These are phyloP conservation scores for Corymbia citriodora DNA, from an alignment of 441 rosid species.

Conservation along the genomic window DNA sequence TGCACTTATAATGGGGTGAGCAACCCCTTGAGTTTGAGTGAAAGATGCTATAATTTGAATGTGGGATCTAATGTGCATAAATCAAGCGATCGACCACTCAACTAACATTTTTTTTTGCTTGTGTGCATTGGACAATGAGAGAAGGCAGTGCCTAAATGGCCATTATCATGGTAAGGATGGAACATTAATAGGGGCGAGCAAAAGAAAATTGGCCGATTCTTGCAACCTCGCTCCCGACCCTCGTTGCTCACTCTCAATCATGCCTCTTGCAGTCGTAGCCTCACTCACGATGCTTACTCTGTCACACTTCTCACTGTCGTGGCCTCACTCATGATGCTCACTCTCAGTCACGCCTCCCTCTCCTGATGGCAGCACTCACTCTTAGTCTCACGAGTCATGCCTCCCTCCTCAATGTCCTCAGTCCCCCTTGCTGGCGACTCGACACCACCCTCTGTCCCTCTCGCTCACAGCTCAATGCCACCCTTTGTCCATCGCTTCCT, in stretches of 20 bases:
- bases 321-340: too few species aligned
- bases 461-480: neutral
- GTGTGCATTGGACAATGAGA: neutral
- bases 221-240: neutral
- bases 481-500: neutral
- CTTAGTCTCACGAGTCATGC: neutral
- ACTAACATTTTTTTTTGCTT: too few species aligned
- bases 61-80: neutral
- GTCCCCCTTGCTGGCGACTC: neutral
- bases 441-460: neutral
- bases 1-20: neutral
- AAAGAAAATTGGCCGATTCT: neutral
- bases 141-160: neutral
- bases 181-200: neutral
- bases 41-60: neutral
- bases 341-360: neutral
- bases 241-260: neutral
- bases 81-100: neutral
- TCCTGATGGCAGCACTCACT: neutral
- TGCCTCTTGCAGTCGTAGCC: neutral
- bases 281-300: neutral
- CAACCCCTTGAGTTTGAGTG: neutral
- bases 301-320: too few species aligned
- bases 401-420: neutral
- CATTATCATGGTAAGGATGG: neutral